phyloP scores from a whole-genome alignment of 805 yeast species.

The Yamadazyma akitaensis region DNA sequence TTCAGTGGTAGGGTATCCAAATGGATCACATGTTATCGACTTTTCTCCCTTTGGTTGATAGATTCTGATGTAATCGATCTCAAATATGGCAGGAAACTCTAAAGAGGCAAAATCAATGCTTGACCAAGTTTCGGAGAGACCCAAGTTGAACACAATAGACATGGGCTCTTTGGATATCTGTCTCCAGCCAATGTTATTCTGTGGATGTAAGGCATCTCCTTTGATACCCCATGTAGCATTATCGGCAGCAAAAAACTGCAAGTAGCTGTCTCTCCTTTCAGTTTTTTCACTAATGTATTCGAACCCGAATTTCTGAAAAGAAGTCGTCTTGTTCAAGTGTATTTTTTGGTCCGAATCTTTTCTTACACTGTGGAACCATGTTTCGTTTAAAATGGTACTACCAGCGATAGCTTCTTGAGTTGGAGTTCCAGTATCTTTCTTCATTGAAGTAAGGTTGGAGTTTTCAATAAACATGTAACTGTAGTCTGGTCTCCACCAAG shows the following conservation, averaged over 20 bases:
- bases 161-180: conserved; percentile 36
- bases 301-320: conserved; percentile 33
- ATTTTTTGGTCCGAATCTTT: conserved; percentile 5
- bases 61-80: conserved; percentile 38
- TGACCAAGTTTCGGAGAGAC: conserved; percentile 39
- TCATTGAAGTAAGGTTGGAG: conserved; percentile 30
- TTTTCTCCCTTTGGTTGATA: conserved; percentile 34
- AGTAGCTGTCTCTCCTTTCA: conserved; percentile 24
- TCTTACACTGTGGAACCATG: conserved; percentile 31
- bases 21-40: conserved; percentile 37
- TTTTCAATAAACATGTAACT: conserved; percentile 28
- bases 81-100: conserved; percentile 33
- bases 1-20: conserved; percentile 32
- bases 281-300: conserved; percentile 29
- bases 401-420: conserved; percentile 40
- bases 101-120: conserved; percentile 35
- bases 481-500: conserved; percentile 43
- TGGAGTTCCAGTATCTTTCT: conserved; percentile 37
- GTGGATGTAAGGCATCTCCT: conserved; percentile 37
- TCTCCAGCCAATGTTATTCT: conserved; percentile 34
- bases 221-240: conserved; percentile 24
- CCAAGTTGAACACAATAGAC: conserved; percentile 37
- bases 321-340: conserved; percentile 9
- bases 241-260: conserved; percentile 33
- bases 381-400: conserved; percentile 30